Percentiles rank a stretch among this genome's conserved stretches.
phyloP scores from a whole-genome alignment of 257 asterid species.

The Primulina eburnea region DNA sequence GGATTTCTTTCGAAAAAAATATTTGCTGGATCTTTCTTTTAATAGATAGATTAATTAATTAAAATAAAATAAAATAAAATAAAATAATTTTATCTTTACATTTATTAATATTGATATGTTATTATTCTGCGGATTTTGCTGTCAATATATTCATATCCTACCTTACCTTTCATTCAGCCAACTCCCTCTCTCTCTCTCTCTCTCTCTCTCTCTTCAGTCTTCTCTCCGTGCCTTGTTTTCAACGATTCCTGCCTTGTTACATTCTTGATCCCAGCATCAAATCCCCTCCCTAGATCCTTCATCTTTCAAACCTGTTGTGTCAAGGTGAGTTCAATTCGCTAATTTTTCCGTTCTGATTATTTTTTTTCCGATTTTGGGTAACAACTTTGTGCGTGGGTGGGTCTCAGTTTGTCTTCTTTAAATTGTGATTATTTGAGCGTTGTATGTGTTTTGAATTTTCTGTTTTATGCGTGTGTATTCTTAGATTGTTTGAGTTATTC shows the following conservation, averaged over 20 bases:
- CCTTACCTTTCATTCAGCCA: slow-evolving; percentile 9
- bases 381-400: slow-evolving; percentile 2
- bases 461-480: not conserved
- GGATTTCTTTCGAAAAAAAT: too few species aligned
- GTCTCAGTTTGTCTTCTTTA: slow-evolving; percentile 13
- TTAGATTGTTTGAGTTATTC: not conserved
- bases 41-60: too few species aligned
- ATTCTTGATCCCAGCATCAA: slow-evolving; percentile 41
- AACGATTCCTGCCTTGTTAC: slow-evolving; percentile 40
- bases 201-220: slow-evolving; percentile 17
- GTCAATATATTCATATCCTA: slow-evolving; percentile 31
- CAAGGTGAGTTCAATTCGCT: slow-evolving; percentile 32
- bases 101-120: slow-evolving; percentile 5
- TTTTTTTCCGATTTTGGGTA: not conserved
- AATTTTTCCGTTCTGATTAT: slow-evolving; percentile 15
- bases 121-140: slow-evolving; percentile 63
- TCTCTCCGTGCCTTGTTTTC: slow-evolving; percentile 42
- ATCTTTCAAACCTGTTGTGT: slow-evolving; percentile 32
- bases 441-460: slow-evolving; percentile 24
- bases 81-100: too few species aligned
- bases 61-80: too few species aligned
- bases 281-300: slow-evolving; percentile 38
- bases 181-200: slow-evolving; percentile 25
- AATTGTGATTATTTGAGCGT: not conserved
- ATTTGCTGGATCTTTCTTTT: too few species aligned